Conservation (phyloP, 78 protist genomes). For the Emiliania huxleyi region DNA sequence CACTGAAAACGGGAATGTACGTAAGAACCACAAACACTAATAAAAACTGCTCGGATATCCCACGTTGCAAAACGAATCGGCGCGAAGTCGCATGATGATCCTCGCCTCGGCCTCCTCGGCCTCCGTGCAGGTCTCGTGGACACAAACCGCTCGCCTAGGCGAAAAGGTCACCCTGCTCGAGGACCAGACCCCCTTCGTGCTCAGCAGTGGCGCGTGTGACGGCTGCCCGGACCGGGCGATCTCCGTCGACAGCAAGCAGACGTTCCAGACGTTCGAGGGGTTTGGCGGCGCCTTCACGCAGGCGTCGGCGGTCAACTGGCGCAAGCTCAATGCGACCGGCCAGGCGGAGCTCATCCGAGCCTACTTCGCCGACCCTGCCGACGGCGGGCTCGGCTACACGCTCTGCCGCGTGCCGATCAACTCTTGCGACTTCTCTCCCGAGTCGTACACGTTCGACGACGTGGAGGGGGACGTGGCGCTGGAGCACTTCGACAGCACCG, state of each 20-base stretch:
- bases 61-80: no score
- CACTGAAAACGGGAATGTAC: no score
- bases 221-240: no score
- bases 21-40: no score
- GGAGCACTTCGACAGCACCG: neutral
- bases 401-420: slow-evolving; percentile 51
- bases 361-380: neutral
- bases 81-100: no score
- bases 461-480: slow-evolving; percentile 12
- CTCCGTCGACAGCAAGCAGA: neutral
- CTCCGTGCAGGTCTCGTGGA: no score
- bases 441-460: slow-evolving; percentile 50
- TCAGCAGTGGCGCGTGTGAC: no score
- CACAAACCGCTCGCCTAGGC: no score
- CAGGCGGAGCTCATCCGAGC: neutral
- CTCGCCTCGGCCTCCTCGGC: no score
- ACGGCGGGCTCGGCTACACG: slow-evolving; percentile 19
- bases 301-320: slow-evolving; percentile 28
- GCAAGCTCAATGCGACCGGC: neutral
- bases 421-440: slow-evolving; percentile 42
- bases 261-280: slow-evolving; percentile 30
- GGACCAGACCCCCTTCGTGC: no score
- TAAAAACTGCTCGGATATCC: no score
- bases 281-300: slow-evolving; percentile 64
- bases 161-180: no score